phyloP scores from a whole-genome alignment of 768 basidiomycete species.

The Calocybe cyanea region DNA sequence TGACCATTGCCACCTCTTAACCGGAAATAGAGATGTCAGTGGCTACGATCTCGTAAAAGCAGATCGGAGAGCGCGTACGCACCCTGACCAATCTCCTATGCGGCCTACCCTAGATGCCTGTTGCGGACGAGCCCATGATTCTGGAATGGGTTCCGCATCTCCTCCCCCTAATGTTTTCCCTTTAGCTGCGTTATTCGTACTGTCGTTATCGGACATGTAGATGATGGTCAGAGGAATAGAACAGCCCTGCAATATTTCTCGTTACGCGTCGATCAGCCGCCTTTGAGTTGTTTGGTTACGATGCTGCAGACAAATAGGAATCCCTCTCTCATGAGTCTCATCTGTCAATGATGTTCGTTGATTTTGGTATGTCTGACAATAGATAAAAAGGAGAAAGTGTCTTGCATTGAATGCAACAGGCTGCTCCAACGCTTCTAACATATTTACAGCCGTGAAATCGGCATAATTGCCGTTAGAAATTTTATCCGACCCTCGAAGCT shows the following conservation, averaged over 20 bases:
- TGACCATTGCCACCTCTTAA: conserved; percentile 8
- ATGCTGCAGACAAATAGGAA: too few species aligned
- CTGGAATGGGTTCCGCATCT: conserved; percentile 44
- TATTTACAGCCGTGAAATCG: too few species aligned
- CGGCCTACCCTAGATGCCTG: conserved; percentile 43
- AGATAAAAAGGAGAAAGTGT: too few species aligned
- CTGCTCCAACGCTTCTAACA: too few species aligned
- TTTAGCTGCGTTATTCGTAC: conserved; percentile 23
- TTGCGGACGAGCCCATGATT: conserved; percentile 38
- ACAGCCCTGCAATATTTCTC: not conserved
- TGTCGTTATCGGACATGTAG: conserved; percentile 34
- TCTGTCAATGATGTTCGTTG: too few species aligned
- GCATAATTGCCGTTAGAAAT: too few species aligned
- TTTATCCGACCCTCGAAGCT: too few species aligned
- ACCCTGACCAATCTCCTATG: conserved; percentile 49
- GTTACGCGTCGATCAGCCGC: too few species aligned
- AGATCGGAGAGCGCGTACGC: conserved; percentile 4
- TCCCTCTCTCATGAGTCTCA: too few species aligned
- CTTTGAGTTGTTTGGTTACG: too few species aligned
- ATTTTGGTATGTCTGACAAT: too few species aligned
- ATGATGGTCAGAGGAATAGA: not conserved
- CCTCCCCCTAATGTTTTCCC: conserved; percentile 50
- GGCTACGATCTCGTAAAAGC: not conserved
- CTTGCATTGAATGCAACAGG: too few species aligned
- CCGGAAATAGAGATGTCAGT: not conserved